Evolutionary conservation across 108 stramenopile species (phyloP).

Genomic region (Chaetoceros tenuissimus): DNA sequence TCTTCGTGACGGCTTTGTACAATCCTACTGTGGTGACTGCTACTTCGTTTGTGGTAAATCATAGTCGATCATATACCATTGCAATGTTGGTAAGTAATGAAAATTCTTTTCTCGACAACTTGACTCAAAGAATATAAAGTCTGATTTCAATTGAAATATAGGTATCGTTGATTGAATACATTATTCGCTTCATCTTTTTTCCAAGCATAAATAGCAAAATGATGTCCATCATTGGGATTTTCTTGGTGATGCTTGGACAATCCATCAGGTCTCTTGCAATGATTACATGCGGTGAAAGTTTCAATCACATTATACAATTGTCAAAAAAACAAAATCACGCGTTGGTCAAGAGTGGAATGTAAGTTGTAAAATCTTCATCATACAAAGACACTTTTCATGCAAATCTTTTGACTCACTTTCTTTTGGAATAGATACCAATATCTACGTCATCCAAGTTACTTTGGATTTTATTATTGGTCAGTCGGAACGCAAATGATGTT

Average conservation of each 20-base stretch:
- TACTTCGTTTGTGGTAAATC: slow-evolving; percentile 91
- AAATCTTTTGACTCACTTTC: not conserved
- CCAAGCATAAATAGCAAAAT: slow-evolving; percentile 21
- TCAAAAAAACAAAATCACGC: slow-evolving; percentile 75
- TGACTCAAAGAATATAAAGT: not conserved
- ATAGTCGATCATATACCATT: slow-evolving; percentile 82
- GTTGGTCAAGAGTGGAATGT: slow-evolving; percentile 84
- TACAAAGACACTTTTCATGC: slow-evolving; percentile 1
- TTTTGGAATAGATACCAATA: slow-evolving; percentile 40
- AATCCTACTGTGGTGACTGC: slow-evolving; percentile 53
- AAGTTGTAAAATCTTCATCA: slow-evolving; percentile 3
- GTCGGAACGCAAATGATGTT: slow-evolving; percentile 84
- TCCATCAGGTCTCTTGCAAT: slow-evolving; percentile 81
- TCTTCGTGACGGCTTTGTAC: slow-evolving; percentile 67
- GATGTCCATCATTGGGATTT: slow-evolving; percentile 39
- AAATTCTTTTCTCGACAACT: slow-evolving; percentile 1
- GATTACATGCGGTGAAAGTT: slow-evolving; percentile 86
- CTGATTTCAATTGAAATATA: slow-evolving; percentile 1
- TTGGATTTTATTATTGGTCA: slow-evolving; percentile 95
- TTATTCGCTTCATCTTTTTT: slow-evolving; percentile 50
- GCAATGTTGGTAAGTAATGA: slow-evolving; percentile 58
- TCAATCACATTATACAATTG: slow-evolving; percentile 91
- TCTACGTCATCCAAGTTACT: slow-evolving; percentile 94
- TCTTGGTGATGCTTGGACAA: slow-evolving; percentile 65
- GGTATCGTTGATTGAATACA: slow-evolving; percentile 79